phyloP scores from a whole-genome alignment of 768 basidiomycete genomes.

The Multifurca ochricompacta region DNA sequence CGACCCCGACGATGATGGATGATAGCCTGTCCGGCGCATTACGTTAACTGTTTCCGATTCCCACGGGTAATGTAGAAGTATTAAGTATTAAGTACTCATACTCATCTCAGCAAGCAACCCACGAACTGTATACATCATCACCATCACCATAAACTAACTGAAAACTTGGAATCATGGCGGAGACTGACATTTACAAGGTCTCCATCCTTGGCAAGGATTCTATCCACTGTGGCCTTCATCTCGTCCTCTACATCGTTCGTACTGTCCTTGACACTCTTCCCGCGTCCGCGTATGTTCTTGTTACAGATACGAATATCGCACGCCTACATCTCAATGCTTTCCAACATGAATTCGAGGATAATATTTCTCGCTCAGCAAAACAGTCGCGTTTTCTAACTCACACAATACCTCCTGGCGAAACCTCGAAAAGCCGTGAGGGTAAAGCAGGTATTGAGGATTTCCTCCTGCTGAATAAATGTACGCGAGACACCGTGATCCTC shows the following conservation, averaged over 20 bases:
- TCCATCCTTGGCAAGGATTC: conserved; percentile 40
- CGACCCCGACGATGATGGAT: not conserved
- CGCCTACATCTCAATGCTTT: conserved; percentile 67
- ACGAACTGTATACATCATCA: too few relatives aligned
- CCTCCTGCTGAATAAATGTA: conserved; percentile 79
- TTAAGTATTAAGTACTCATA: too few relatives aligned
- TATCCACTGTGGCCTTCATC: conserved; percentile 47
- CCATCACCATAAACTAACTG: too few relatives aligned
- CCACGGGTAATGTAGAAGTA: conserved; percentile 10
- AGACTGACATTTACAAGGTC: conserved; percentile 34
- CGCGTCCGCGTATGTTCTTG: conserved; percentile 81
- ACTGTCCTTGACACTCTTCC: conserved; percentile 65
- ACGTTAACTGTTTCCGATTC: conserved; percentile 7
- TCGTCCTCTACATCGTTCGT: conserved; percentile 54
- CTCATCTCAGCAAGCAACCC: too few relatives aligned
- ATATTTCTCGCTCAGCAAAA: conserved; percentile 26
- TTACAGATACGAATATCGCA: conserved; percentile 91
- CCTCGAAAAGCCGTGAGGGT: conserved; percentile 81
- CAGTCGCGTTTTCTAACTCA: conserved; percentile 64
- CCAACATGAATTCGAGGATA: conserved; percentile 50
- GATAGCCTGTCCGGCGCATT: not conserved
- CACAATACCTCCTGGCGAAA: conserved; percentile 86
- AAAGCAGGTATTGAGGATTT: conserved; percentile 95
- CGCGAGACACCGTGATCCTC: conserved; percentile 86
- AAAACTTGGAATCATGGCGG: conserved; percentile 16